Percentiles rank a stretch among this genome's conserved stretches.
Evolutionary conservation across 2,329 filamentous ascomycete species (phyloP).

Genomic region (Colletotrichum spaethianum): DNA sequence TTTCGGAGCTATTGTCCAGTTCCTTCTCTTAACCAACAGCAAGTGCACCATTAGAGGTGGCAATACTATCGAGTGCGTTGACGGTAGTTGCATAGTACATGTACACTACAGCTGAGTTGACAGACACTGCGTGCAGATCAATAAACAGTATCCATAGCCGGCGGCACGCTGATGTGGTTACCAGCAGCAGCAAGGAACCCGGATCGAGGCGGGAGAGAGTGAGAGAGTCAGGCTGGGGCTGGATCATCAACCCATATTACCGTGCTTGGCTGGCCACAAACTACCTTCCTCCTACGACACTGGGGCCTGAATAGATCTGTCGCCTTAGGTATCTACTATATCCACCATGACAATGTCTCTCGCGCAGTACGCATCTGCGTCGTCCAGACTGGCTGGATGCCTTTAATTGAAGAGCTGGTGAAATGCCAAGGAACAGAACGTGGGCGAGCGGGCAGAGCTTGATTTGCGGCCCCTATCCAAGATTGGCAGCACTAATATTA

Average conservation of each 20-base stretch:
- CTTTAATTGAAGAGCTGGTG: conserved; percentile 26
- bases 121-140: not conserved
- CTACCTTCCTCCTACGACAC: not conserved
- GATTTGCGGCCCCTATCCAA: conserved; percentile 40
- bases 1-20: not conserved
- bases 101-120: not conserved
- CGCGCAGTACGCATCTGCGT: not conserved
- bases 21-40: not conserved
- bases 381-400: not conserved
- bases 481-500: conserved; percentile 41
- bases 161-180: not conserved
- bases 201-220: not conserved
- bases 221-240: not conserved
- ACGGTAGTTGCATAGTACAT: not conserved
- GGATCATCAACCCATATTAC: not conserved
- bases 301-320: not conserved
- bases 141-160: not conserved
- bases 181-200: not conserved
- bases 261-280: not conserved
- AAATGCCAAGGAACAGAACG: conserved; percentile 40
- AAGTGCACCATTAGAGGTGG: too few relatives aligned
- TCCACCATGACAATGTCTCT: too few relatives aligned
- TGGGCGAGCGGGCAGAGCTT: conserved; percentile 38
- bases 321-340: not conserved
- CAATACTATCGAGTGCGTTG: not conserved